Percentiles rank a stretch among this genome's conserved stretches.
Conservation (phyloP, 192 early-diverging fungal genomes). For the Entomortierella chlamydospora region DNA sequence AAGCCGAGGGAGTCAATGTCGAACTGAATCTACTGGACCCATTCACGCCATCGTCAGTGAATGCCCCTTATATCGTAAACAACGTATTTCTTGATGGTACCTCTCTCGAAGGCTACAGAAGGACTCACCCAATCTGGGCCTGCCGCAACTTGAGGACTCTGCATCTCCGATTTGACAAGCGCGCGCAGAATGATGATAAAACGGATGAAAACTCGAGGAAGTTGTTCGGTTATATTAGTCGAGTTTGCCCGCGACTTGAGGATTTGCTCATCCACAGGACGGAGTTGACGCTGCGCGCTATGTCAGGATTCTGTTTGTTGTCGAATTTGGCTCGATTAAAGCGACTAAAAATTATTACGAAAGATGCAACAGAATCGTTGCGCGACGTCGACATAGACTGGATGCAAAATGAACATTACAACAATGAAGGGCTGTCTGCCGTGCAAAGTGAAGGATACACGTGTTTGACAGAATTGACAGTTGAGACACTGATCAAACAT, state of each 20-base stretch:
- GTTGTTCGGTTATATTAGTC: conserved; percentile 5
- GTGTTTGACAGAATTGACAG: too few relatives aligned
- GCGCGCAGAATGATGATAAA: neutral
- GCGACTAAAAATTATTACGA: neutral
- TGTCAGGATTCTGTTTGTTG: neutral
- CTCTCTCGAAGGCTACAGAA: too few relatives aligned
- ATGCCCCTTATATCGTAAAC: too few relatives aligned
- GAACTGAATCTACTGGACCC: neutral
- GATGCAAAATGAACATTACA: neutral
- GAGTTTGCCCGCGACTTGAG: conserved; percentile 1
- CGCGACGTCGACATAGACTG: neutral
- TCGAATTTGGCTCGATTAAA: neutral
- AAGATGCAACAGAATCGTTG: neutral
- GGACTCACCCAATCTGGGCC: too few relatives aligned
- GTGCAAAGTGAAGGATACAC: too few relatives aligned
- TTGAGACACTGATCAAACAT: too few relatives aligned
- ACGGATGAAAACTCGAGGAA: neutral
- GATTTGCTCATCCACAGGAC: neutral
- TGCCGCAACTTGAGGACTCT: conserved; percentile 2
- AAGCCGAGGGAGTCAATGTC: neutral
- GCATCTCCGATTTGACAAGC: neutral
- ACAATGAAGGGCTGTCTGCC: too few relatives aligned
- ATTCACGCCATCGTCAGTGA: neutral
- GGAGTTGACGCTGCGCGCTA: neutral
- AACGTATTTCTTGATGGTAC: neutral